Evolutionary conservation across 495 filamentous ascomycete species (phyloP).

Genomic region (Aspergillus haitiensis): DNA sequence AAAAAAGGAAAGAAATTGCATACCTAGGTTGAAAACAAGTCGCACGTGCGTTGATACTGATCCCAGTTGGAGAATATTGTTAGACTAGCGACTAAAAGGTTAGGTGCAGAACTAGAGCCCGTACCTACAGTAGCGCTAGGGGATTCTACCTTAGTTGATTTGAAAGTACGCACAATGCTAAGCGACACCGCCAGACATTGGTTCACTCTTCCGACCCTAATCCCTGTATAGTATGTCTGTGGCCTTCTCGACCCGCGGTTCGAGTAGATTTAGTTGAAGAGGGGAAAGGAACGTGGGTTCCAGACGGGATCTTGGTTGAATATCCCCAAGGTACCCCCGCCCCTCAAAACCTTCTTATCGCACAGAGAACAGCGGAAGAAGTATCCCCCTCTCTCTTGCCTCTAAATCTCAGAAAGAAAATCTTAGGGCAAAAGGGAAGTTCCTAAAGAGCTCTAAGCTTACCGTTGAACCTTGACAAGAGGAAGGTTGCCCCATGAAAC

Average conservation of each 20-base stretch:
- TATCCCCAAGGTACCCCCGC: conserved; percentile 15
- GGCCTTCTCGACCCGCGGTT: conserved; percentile 18
- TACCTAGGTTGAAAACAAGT: conserved; percentile 1
- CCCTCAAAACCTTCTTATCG: conserved; percentile 5
- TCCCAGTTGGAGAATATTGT: conserved; percentile 4
- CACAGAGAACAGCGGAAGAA: conserved; percentile 1
- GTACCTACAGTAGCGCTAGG: conserved; percentile 14
- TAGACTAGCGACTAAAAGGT: not conserved
- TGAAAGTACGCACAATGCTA: not conserved
- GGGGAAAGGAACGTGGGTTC: conserved; percentile 16
- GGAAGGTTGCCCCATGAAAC: not conserved
- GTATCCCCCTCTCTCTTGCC: not conserved
- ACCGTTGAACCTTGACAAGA: not conserved
- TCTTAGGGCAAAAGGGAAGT: not conserved
- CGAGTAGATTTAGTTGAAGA: conserved; percentile 1
- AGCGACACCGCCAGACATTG: conserved; percentile 12
- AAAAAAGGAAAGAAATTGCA: not conserved
- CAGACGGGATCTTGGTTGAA: conserved; percentile 22
- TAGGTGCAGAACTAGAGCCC: conserved; percentile 4
- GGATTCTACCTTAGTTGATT: not conserved
- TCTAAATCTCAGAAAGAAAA: conserved; percentile 1
- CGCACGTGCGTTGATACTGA: conserved; percentile 18
- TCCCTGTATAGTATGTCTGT: conserved; percentile 16
- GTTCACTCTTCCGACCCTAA: conserved; percentile 13
- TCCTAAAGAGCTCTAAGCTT: not conserved